Evolutionary conservation across 306 rosid species (phyloP), one percentile per base, ranked within the genome.

Genomic region (Prunus campanulata): DNA sequence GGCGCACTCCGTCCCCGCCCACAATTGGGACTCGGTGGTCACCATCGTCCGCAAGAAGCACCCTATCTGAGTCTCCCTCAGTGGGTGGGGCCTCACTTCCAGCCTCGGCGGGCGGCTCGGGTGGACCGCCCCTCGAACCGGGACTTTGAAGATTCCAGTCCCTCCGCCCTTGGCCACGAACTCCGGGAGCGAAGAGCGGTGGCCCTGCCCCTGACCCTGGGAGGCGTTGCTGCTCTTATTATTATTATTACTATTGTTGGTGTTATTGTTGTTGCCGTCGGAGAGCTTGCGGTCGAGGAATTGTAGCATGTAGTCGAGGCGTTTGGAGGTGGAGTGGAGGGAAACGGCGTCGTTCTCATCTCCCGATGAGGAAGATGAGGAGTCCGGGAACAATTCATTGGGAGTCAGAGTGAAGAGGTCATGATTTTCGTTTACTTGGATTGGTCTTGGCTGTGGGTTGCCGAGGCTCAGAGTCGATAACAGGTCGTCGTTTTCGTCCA

Each of bases 271-370:
- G 74, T 44, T 32, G 68, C 57, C 24, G 51, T 18, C 27, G 59
- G 88, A 87, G 79, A 95, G 91, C 77, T 90, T 90, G 46, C 96
- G 91, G 78, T 95, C 96, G 51, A 92, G 96, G 74, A 95, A 95
- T 61, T 92, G 97, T 46, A 92, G 97, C 97, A 95, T 89, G 75
- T 79, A 84, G 44, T 95, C 91, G 69, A 95, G 93, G 60, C 97
- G 97, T 63, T 79, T 87, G 78, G 89, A 86, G 25, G 98, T 90
- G 80, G 90, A 91, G 48, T 84, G 87, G 76, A 93, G 83, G 13
- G 93, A 74, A 27, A 86, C 77, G 76, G 71, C 90, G 67, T 56
- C 90, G 50, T 83, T 65, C 16, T 81, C 92, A 68, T 82, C 85
- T 15, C 81, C 88, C 48, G 91, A 90, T 12, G 82, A 81, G 51